Evolutionary conservation across 2,329 filamentous ascomycete species (phyloP), one percentile per base, ranked within the genome.

Genomic region (Tolypocladium sp.): DNA sequence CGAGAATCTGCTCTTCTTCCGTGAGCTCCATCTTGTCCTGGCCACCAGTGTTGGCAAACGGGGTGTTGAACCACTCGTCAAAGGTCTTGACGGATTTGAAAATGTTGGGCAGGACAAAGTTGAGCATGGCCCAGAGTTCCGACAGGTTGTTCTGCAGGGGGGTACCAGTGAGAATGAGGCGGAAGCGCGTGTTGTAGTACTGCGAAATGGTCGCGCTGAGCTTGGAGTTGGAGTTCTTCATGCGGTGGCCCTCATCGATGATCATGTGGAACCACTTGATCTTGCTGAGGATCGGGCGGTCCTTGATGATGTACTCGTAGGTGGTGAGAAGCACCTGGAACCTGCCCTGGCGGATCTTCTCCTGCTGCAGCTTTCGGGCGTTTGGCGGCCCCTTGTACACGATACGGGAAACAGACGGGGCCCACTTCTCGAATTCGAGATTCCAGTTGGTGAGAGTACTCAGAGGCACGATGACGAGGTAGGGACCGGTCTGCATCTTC

Each of bases 241-340:
- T 99, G 73, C 94, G 92, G 75, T 99, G 94, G 77, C 94, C 94
- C 80, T 99, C 94, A 69, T 99, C 94, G 65, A 99, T 94, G 68
- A 99, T 97, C 94, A 99, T 97, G 77, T 99, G 94, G 68, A 97
- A 89, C 94, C 94, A 99, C 77, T 97, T 97, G 77, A 99, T 93
- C 81, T 97, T 97, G 80, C 91, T 95, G 15, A 99, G 79, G 65
- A 99, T 82, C 0, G 93, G 93, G 41, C 94, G 87, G 70, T 99
- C 94, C 78, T 97, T 99, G 83, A 99, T 99, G 76, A 99, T 95
- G 77, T 97, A 99, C 74, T 99, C 94, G 77, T 99, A 99, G 0
- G 94, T 99, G 2, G 94, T 99, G 60, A 99, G 82, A 13, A 99
- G 79, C 55, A 99, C 94, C 73, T 99, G 94, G 82, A 99, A 99